Evolutionary conservation across 2,329 filamentous ascomycete genomes (phyloP).

Genomic region (Colletotrichum lini): DNA sequence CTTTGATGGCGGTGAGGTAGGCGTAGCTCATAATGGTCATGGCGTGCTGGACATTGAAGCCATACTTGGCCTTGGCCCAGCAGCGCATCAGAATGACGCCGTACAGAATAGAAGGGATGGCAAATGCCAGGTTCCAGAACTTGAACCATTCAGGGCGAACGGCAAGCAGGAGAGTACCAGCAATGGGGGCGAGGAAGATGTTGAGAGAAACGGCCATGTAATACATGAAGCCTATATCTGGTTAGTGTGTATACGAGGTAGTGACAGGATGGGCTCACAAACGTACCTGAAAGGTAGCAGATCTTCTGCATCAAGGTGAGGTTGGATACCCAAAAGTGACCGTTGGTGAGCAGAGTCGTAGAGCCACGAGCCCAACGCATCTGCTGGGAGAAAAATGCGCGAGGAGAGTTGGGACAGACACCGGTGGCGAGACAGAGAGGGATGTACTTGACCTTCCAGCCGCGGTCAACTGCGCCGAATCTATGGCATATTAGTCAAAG

Average conservation of each 20-base stretch:
- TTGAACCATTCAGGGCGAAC: slow-evolving; percentile 57
- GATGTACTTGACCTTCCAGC: slow-evolving; percentile 59
- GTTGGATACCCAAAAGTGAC: slow-evolving; percentile 57
- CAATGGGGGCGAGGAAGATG: slow-evolving; percentile 58
- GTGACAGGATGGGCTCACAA: accelerated
- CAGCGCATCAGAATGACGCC: slow-evolving; percentile 55
- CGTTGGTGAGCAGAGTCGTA: slow-evolving; percentile 57
- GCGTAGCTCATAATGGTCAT: slow-evolving; percentile 59
- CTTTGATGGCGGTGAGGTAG: slow-evolving; percentile 59
- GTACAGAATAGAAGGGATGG: slow-evolving; percentile 57
- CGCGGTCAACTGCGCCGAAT: slow-evolving; percentile 57
- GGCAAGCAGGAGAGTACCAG: slow-evolving; percentile 57
- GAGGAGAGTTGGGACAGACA: slow-evolving; percentile 59
- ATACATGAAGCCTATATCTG: slow-evolving; percentile 51
- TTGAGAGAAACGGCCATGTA: slow-evolving; percentile 57
- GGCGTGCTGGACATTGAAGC: slow-evolving; percentile 59
- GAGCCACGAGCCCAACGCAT: slow-evolving; percentile 60
- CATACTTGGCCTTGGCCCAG: slow-evolving; percentile 58
- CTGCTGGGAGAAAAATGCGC: slow-evolving; percentile 60
- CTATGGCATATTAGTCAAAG: slow-evolving; percentile 32
- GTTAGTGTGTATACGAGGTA: background rate
- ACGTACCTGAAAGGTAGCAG: slow-evolving; percentile 57
- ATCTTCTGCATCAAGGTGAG: slow-evolving; percentile 57
- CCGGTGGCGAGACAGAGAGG: slow-evolving; percentile 58
- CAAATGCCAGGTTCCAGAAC: slow-evolving; percentile 61